A percentile compares a stretch with the other conserved stretches of the same genome.
phyloP scores from a whole-genome alignment of 805 yeast species.

The Metschnikowia similis region DNA sequence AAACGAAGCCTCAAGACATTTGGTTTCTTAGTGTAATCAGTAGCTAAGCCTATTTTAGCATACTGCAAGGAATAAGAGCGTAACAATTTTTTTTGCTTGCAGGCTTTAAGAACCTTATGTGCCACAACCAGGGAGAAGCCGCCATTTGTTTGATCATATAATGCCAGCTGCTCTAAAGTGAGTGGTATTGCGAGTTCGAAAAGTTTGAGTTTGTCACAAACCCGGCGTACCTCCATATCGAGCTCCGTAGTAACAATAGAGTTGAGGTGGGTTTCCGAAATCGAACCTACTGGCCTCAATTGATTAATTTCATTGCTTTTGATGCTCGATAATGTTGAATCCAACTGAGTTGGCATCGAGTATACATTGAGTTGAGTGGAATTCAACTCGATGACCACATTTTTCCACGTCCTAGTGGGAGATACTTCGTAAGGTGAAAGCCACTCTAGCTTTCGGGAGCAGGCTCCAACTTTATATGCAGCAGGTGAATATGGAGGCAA shows the following conservation, averaged over 20 bases:
- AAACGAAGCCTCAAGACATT: constrained; percentile 70
- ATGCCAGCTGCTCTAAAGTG: neutral
- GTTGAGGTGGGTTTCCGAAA: constrained; percentile 2
- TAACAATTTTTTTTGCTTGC: constrained; percentile 24
- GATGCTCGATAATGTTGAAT: constrained; percentile 20
- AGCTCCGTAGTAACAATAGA: constrained; percentile 11
- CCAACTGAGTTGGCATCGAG: constrained; percentile 33
- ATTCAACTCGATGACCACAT: constrained; percentile 67
- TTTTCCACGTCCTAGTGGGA: constrained; percentile 65
- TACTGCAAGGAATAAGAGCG: constrained; percentile 78
- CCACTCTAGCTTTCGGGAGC: constrained; percentile 71
- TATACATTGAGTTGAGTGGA: constrained; percentile 82
- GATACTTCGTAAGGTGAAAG: constrained; percentile 71
- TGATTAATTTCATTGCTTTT: neutral
- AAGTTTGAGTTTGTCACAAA: constrained; percentile 8
- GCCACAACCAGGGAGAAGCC: neutral
- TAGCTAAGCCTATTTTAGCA: constrained; percentile 79
- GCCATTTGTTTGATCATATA: neutral
- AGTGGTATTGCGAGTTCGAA: neutral
- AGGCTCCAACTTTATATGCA: constrained; percentile 52
- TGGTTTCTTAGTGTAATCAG: constrained; percentile 70
- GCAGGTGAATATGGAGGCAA: constrained; percentile 70
- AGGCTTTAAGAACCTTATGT: neutral
- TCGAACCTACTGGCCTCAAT: neutral
- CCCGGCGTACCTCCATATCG: constrained; percentile 9